Evolutionary conservation across 352 stramenopile genomes (phyloP).

Genomic region (Phytophthora gonapodyides): DNA sequence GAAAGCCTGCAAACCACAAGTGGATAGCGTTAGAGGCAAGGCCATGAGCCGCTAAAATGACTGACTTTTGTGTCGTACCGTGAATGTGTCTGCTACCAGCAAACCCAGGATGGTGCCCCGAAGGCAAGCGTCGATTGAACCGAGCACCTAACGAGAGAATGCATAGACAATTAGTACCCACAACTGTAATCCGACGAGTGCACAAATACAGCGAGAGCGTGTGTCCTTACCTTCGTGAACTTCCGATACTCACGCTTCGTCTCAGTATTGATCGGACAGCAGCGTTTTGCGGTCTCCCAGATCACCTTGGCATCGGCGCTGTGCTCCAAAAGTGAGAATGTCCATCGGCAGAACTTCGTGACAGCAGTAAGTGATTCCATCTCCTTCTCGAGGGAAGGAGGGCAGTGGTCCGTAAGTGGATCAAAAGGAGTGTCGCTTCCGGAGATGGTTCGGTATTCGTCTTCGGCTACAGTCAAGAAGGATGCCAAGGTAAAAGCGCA

Average conservation of each 20-base stretch:
- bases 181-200: neutral
- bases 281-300: constrained; percentile 87
- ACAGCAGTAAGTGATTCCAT: constrained; percentile 73
- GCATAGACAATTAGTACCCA: constrained; percentile 5
- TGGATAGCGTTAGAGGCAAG: constrained; percentile 2
- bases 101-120: constrained; percentile 83
- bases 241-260: constrained; percentile 88
- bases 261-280: constrained; percentile 83
- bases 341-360: constrained; percentile 89
- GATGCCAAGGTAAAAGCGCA: constrained; percentile 83
- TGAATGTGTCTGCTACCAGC: constrained; percentile 86
- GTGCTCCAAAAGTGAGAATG: constrained; percentile 85
- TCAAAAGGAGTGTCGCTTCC: constrained; percentile 44
- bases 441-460: constrained; percentile 44
- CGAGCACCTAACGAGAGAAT: constrained; percentile 55
- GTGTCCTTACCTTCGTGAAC: constrained; percentile 73
- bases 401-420: constrained; percentile 58
- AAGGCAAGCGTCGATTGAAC: constrained; percentile 83
- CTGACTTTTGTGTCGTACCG: constrained; percentile 33
- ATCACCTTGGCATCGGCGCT: constrained; percentile 88
- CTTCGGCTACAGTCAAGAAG: constrained; percentile 72
- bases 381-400: constrained; percentile 80
- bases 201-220: neutral
- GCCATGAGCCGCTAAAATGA: neutral
- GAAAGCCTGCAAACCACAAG: constrained; percentile 59